Percentiles rank a stretch among this genome's conserved stretches.
These are phyloP conservation scores for Stenogyne calaminthoides DNA, from an alignment of 305 asterid species.

Conservation along the genomic window DNA sequence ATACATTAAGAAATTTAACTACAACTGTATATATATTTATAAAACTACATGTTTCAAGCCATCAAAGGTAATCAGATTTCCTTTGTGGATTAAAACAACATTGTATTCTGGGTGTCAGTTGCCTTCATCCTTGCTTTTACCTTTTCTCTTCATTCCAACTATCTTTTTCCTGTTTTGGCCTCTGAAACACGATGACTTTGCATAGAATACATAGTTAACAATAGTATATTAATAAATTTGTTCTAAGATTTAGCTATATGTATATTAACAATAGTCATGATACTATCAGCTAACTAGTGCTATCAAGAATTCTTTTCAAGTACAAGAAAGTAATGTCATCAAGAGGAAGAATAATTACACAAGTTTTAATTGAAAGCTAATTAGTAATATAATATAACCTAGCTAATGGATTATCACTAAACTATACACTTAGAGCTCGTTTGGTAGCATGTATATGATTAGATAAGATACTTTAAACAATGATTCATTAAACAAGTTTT, in stretches of 20 bases:
- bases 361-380: constrained; percentile 8
- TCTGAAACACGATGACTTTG: constrained; percentile 39
- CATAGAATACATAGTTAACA: too few relatives aligned
- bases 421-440: too few relatives aligned
- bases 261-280: constrained; percentile 31
- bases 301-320: neutral
- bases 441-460: too few relatives aligned
- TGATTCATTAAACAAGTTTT: too few relatives aligned
- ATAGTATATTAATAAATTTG: too few relatives aligned
- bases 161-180: constrained; percentile 36
- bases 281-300: constrained; percentile 19
- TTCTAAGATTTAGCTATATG: constrained; percentile 54
- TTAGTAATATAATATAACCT: too few relatives aligned
- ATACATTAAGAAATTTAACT: too few relatives aligned
- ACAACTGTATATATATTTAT: too few relatives aligned
- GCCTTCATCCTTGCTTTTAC: constrained; percentile 36
- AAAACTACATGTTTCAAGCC: too few relatives aligned
- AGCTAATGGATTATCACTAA: too few relatives aligned
- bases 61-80: neutral
- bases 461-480: too few relatives aligned
- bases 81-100: neutral
- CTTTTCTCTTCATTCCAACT: constrained; percentile 51
- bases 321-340: neutral
- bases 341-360: neutral
- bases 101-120: constrained; percentile 21